Percentiles rank a stretch among this genome's conserved stretches.
These are phyloP conservation scores for Coemansia sp. DNA, from an alignment of 192 early-diverging fungal genomes.

Conservation along the genomic window DNA sequence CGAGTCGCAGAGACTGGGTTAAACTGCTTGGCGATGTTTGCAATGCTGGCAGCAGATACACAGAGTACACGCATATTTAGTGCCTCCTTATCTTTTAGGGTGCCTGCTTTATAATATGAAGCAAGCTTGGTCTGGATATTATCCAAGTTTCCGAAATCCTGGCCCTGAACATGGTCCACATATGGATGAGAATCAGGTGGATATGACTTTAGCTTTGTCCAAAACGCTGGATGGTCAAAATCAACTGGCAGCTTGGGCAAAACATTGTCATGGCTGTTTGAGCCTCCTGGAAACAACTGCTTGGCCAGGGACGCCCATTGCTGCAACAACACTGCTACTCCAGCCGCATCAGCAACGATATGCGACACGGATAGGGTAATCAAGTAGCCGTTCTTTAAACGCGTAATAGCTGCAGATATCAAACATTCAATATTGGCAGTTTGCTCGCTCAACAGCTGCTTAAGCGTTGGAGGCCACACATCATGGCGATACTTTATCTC, in stretches of 20 bases:
- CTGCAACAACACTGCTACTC: constrained; percentile 10
- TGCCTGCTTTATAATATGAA: constrained; percentile 8
- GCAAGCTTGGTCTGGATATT: background rate
- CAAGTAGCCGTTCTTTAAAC: constrained; percentile 16
- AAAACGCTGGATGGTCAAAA: constrained; percentile 19
- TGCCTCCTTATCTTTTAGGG: background rate
- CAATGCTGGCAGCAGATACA: constrained; percentile 15
- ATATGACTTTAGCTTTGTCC: constrained; percentile 10
- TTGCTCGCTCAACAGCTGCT: constrained; percentile 7
- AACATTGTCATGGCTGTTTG: background rate
- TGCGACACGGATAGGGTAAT: constrained; percentile 21
- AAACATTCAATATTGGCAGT: constrained; percentile 15
- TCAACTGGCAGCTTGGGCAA: constrained; percentile 12
- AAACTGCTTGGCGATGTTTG: constrained; percentile 5
- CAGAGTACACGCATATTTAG: constrained; percentile 15
- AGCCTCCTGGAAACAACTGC: background rate
- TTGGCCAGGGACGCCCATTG: constrained; percentile 23
- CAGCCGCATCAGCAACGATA: constrained; percentile 23
- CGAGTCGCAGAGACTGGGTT: background rate
- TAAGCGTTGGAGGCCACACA: constrained; percentile 11
- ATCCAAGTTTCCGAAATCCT: constrained; percentile 3
- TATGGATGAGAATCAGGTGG: constrained; percentile 16
- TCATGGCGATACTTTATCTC: constrained; percentile 21
- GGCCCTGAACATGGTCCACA: constrained; percentile 4
- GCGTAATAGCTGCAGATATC: constrained; percentile 9